Conservation (phyloP, 805 yeast species). For the Clavispora fructus region DNA sequence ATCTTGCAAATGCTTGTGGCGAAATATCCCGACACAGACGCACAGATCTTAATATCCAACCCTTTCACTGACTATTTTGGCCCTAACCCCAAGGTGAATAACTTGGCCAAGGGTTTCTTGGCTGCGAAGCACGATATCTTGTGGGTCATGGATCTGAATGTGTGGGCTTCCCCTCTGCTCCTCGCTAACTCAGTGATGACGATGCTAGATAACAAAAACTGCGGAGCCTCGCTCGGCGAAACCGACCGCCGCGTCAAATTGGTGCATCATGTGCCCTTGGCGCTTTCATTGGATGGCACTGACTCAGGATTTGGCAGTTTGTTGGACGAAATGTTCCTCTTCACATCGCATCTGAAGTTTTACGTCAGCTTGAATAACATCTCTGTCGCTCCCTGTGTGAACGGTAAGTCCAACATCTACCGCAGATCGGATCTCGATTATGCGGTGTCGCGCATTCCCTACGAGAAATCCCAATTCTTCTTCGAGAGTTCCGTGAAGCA, state of each 20-base stretch:
- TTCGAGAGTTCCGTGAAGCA: slow-evolving; percentile 21
- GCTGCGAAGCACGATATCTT: slow-evolving; percentile 65
- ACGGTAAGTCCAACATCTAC: slow-evolving; percentile 82
- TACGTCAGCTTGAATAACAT: slow-evolving; percentile 72
- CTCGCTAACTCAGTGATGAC: slow-evolving; percentile 59
- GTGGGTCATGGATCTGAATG: slow-evolving; percentile 86
- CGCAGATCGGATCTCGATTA: slow-evolving; percentile 58
- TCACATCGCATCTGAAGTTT: slow-evolving; percentile 81
- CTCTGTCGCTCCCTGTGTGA: slow-evolving; percentile 81
- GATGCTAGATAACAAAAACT: slow-evolving; percentile 44
- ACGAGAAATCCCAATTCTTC: slow-evolving; percentile 25
- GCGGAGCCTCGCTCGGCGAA: slow-evolving; percentile 34
- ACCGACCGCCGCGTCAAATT: slow-evolving; percentile 46
- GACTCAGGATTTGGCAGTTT: slow-evolving; percentile 9
- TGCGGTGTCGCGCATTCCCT: slow-evolving; percentile 44
- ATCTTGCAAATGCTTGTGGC: slow-evolving; percentile 46
- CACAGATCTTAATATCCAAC: slow-evolving; percentile 46
- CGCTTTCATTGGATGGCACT: slow-evolving; percentile 24
- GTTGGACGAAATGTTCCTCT: slow-evolving; percentile 79
- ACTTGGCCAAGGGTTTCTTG: slow-evolving; percentile 73
- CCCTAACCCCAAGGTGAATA: slow-evolving; percentile 86
- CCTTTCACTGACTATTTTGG: slow-evolving; percentile 56
- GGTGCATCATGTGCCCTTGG: slow-evolving; percentile 80
- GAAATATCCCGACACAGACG: slow-evolving; percentile 53
- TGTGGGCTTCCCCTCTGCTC: slow-evolving; percentile 66